Evolutionary conservation across 1,139 yeast species (phyloP), one percentile per base, ranked within the genome.

Genomic region (Yamadazyma atlantica): DNA sequence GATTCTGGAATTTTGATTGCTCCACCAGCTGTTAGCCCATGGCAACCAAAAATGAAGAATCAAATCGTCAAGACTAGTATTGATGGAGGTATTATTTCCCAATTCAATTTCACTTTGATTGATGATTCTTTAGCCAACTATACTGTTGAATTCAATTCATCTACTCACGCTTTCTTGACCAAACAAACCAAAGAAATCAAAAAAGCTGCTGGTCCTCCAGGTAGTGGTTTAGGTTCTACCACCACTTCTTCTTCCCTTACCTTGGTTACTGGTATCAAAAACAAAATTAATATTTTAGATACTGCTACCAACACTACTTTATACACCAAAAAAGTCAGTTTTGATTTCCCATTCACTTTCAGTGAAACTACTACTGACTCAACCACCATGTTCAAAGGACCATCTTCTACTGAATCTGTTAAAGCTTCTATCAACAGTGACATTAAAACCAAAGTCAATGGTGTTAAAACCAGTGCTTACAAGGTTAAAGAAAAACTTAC

Each of bases 21-120:
- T n/a, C 53, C 53, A 17, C 54, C 54, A 27, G 42, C 41, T 5
- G 26, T 36, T 31, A 33, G 44, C 34, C 54, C 54, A 33, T 50
- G 42, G 41, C 42, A 39, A 35, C 54, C 54, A 39, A 15, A 38
- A 14, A 32, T 46, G 12, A 49, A 45, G 14, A 48, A 44, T 35
- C 42, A 42, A 39, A 41, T 49, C 13, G 45, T 44, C 16, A 48
- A 47, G 25, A 22, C 47, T 10, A 29, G 9, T 8, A 36, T 45
- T 15, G 37, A 37, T 21, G 23, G 41, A 21, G 46, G 45, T 33
- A 32, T 48, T 19, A 25, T 42, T 27, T 40, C 54, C 22, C 40
- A 39, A 35, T 45, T 46, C 13, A 46, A 50, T 36, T 42, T 49
- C 34, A 45, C 49, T 13, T 48, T 50, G 24, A 34, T 30, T 17